phyloP scores from a whole-genome alignment of 352 stramenopile species.

The Globisporangium apiculatum region DNA sequence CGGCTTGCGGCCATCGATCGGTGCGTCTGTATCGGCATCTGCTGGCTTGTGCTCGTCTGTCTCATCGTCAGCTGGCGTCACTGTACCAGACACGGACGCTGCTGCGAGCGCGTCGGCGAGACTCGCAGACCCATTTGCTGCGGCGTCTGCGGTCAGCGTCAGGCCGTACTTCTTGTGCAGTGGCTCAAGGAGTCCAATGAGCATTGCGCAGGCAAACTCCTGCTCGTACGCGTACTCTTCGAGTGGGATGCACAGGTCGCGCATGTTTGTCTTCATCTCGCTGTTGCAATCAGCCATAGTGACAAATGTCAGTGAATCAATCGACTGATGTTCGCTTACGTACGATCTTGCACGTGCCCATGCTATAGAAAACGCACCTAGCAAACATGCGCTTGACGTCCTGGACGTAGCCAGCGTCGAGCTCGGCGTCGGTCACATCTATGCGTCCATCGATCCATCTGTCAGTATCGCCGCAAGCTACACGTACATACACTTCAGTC shows the following conservation, averaged over 20 bases:
- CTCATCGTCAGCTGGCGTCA: not conserved
- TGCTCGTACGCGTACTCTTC: conserved; percentile 81
- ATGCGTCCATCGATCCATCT: not conserved
- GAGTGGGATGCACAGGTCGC: conserved; percentile 72
- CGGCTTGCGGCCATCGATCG: not conserved
- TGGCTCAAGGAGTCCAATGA: conserved; percentile 70
- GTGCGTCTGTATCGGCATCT: not conserved
- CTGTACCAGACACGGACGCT: not conserved
- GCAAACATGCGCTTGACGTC: conserved; percentile 57
- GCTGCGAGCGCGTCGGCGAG: conserved; percentile 6
- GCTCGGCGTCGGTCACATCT: conserved; percentile 30
- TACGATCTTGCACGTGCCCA: not conserved
- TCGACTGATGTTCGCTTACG: too few relatives aligned
- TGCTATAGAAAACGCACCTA: conserved; percentile 14
- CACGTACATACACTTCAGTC: not conserved
- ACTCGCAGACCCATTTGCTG: not conserved
- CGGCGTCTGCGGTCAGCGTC: conserved; percentile 20
- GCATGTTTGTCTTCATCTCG: conserved; percentile 84
- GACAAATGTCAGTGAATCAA: not conserved
- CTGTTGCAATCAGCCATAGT: conserved; percentile 17
- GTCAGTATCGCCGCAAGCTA: too few relatives aligned
- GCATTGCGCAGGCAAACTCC: conserved; percentile 61
- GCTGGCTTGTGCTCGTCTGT: not conserved
- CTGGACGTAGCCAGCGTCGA: conserved; percentile 65
- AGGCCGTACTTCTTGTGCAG: conserved; percentile 60